Percentiles rank a stretch among this genome's conserved stretches.
Evolutionary conservation across 73 alveolate species (phyloP).

Genomic region (Breviolum minutum): DNA sequence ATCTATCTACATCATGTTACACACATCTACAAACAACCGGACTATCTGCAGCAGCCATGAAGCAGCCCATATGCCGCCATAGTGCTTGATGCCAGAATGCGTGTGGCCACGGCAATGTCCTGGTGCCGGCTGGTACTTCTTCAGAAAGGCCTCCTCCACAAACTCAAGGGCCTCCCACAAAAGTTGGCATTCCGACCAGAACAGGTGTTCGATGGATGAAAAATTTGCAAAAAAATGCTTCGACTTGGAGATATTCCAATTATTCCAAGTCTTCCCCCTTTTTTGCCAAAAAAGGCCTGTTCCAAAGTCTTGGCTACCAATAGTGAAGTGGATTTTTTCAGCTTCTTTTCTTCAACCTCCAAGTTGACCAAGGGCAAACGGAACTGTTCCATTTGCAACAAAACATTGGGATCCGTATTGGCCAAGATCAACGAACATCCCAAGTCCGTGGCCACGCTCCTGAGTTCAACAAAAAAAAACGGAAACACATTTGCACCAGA

Average conservation of each 20-base stretch:
- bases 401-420: background rate
- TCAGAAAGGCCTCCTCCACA: slow-evolving; percentile 62
- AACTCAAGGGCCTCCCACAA: slow-evolving; percentile 43
- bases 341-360: background rate
- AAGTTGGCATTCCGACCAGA: background rate
- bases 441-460: slow-evolving; percentile 78
- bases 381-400: slow-evolving; percentile 44
- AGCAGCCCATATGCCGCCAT: background rate
- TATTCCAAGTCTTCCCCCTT: background rate
- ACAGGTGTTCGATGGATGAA: background rate
- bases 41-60: too few relatives aligned
- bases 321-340: background rate
- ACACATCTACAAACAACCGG: too few relatives aligned
- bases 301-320: slow-evolving; percentile 60
- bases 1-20: too few relatives aligned
- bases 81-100: slow-evolving; percentile 25
- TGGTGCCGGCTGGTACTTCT: slow-evolving; percentile 69
- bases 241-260: too few relatives aligned
- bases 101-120: slow-evolving; percentile 87
- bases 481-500: background rate
- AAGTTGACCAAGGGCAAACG: slow-evolving; percentile 18
- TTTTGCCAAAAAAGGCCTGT: background rate
- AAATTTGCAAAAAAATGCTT: background rate
- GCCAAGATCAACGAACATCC: slow-evolving; percentile 50
- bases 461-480: background rate